These are phyloP conservation scores for Saccharomycopsis amapae DNA, from an alignment of 805 yeast species.

Conservation along the genomic window DNA sequence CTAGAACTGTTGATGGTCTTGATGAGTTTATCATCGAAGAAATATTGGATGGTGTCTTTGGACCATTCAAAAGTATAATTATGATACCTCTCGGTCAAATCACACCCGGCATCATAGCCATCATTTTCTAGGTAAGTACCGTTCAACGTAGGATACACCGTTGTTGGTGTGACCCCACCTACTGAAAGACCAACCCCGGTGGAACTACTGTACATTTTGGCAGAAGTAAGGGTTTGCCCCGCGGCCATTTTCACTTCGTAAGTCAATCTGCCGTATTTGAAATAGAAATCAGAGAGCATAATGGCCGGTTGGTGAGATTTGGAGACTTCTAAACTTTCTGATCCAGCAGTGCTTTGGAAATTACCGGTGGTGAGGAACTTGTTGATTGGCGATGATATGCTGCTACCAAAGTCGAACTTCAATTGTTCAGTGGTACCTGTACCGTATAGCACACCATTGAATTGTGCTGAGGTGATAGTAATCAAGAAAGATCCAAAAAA, in stretches of 20 bases:
- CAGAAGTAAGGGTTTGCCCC: constrained; percentile 6
- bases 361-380: no score
- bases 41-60: background rate
- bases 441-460: no score
- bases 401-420: no score
- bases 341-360: no score
- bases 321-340: no score
- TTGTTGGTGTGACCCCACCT: constrained; percentile 5
- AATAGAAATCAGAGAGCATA: constrained; percentile 4
- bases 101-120: background rate
- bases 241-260: constrained; percentile 1
- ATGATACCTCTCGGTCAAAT: constrained; percentile 8
- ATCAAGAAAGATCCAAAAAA: no score
- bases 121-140: constrained; percentile 6
- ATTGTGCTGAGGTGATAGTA: no score
- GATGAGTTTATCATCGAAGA: background rate
- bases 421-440: no score
- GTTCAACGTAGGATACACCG: constrained; percentile 6
- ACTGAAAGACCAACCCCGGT: constrained; percentile 8
- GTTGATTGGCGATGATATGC: no score
- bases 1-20: background rate
- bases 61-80: constrained; percentile 9
- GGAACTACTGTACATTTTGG: background rate
- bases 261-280: constrained; percentile 5
- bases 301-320: constrained; percentile 1